These are phyloP conservation scores for Shiraia bambusicola DNA, from an alignment of 2,329 filamentous ascomycete species.

Conservation along the genomic window DNA sequence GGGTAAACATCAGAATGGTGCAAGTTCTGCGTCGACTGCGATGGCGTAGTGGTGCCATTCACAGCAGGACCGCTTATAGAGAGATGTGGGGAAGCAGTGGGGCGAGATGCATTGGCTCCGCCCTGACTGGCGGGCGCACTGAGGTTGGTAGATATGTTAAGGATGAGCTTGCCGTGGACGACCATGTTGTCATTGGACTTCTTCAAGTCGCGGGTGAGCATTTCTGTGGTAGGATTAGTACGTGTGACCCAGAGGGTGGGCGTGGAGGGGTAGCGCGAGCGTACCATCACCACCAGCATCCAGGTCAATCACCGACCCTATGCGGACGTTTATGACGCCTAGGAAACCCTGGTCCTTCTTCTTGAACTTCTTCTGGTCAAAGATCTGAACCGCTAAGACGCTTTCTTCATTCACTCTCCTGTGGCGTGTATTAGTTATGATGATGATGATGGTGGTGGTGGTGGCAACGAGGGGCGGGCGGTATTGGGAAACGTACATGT, in stretches of 20 bases:
- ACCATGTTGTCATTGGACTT: constrained; percentile 98
- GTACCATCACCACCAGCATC: constrained; percentile 87
- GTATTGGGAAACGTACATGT: constrained; percentile 68
- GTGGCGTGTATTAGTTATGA: constrained; percentile 33
- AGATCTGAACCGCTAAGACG: constrained; percentile 96
- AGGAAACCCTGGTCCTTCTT: constrained; percentile 99
- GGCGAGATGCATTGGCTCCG: constrained; percentile 40
- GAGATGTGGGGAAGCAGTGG: constrained; percentile 42
- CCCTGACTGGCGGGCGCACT: constrained; percentile 64
- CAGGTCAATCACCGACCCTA: constrained; percentile 92
- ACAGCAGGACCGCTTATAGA: constrained; percentile 43
- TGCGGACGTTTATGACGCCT: constrained; percentile 93
- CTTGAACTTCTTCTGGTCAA: constrained; percentile 99
- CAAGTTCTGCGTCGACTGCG: constrained; percentile 42
- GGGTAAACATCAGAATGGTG: constrained; percentile 42
- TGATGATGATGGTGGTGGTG: constrained; percentile 4
- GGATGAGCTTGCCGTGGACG: constrained; percentile 94
- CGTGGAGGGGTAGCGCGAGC: constrained; percentile 20
- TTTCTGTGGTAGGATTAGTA: constrained; percentile 60
- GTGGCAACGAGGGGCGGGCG: constrained; percentile 5
- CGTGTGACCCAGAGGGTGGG: constrained; percentile 1
- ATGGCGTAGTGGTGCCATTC: constrained; percentile 41
- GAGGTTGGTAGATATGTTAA: constrained; percentile 93
- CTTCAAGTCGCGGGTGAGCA: constrained; percentile 95
- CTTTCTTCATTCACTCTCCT: constrained; percentile 92